Percentiles rank a stretch among this genome's conserved stretches.
These are phyloP conservation scores for Stagonosporopsis tanaceti DNA, from an alignment of 2,329 filamentous ascomycete genomes.

Conservation along the genomic window DNA sequence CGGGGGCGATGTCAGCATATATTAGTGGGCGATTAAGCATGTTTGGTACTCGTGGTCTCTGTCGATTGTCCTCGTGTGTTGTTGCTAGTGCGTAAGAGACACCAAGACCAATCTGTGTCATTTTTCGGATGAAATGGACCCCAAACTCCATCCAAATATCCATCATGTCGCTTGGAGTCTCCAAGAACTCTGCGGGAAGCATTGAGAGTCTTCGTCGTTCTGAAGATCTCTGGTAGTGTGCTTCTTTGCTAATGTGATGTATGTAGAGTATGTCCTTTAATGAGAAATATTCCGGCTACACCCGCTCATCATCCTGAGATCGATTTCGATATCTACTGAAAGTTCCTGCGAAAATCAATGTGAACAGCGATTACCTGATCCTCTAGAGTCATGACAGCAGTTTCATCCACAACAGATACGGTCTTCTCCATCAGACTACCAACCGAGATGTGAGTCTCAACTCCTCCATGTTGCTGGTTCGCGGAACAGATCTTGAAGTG, in stretches of 20 bases:
- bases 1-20: not conserved
- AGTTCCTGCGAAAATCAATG: not conserved
- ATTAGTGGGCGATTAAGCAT: too few relatives aligned
- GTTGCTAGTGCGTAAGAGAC: not conserved
- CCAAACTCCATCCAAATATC: not conserved
- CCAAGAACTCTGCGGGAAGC: not conserved
- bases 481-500: too few relatives aligned
- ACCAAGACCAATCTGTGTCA: not conserved
- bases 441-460: too few relatives aligned
- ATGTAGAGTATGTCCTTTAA: not conserved
- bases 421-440: too few relatives aligned
- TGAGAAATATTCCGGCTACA: too few relatives aligned
- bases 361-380: too few relatives aligned
- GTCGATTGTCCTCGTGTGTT: not conserved
- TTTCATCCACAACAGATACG: too few relatives aligned
- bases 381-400: too few relatives aligned
- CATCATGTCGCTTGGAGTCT: not conserved
- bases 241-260: too few relatives aligned
- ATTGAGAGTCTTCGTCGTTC: too few relatives aligned
- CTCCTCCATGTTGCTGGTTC: too few relatives aligned
- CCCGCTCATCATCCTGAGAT: not conserved
- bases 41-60: not conserved
- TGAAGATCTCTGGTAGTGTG: too few relatives aligned
- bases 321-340: not conserved
- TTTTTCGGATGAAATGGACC: not conserved